Percentiles rank a stretch among this genome's conserved stretches.
Evolutionary conservation across 768 basidiomycete genomes (phyloP).

Genomic region (Naganishia vaughanmartiniae): DNA sequence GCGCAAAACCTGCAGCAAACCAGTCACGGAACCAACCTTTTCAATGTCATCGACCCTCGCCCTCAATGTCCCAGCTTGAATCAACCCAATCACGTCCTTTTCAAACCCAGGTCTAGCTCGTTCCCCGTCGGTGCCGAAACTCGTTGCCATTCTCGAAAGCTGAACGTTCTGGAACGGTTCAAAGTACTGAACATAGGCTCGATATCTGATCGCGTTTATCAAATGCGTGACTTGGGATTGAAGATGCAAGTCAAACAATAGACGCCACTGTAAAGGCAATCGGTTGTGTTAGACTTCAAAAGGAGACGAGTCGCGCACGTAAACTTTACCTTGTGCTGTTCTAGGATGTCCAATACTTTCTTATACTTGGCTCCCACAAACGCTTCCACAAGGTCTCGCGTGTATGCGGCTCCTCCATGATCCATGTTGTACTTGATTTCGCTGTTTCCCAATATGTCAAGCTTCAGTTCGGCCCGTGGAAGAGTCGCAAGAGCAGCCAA

Average conservation of each 20-base stretch:
- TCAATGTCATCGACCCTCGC: constrained; percentile 30
- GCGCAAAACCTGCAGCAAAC: neutral
- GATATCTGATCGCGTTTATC: constrained; percentile 17
- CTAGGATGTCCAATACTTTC: constrained; percentile 14
- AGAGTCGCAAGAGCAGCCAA: constrained; percentile 25
- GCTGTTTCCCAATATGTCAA: constrained; percentile 22
- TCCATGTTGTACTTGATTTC: constrained; percentile 29
- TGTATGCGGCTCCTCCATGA: constrained; percentile 19
- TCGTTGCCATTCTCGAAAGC: constrained; percentile 23
- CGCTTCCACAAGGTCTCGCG: constrained; percentile 17
- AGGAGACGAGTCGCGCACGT: neutral
- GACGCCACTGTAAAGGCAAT: constrained; percentile 22
- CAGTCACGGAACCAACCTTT: constrained; percentile 5
- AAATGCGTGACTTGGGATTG: constrained; percentile 16
- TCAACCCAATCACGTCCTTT: constrained; percentile 19
- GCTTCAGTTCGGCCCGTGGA: constrained; percentile 19
- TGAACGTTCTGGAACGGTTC: constrained; percentile 28
- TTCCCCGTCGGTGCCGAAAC: constrained; percentile 23
- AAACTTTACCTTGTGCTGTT: constrained; percentile 24
- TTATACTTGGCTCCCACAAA: constrained; percentile 30
- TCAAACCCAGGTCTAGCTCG: neutral
- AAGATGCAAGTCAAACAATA: constrained; percentile 18
- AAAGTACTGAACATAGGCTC: constrained; percentile 31
- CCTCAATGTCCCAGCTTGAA: constrained; percentile 18
- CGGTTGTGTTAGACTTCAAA: neutral